These are phyloP conservation scores for Nephelium lappaceum DNA, from an alignment of 345 rosid genomes.

Conservation along the genomic window DNA sequence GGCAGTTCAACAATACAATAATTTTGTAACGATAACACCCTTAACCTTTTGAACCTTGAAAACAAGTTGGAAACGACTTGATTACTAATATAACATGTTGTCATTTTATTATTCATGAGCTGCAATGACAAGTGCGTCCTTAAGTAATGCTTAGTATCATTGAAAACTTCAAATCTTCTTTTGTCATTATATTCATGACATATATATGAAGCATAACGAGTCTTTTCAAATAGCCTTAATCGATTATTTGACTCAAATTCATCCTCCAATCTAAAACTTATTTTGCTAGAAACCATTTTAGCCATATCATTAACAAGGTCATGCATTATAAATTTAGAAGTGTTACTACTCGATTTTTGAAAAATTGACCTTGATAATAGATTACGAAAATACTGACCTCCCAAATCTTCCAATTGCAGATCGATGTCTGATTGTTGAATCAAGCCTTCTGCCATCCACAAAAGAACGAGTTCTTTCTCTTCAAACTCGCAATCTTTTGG, in stretches of 20 bases:
- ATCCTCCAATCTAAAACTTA: not conserved
- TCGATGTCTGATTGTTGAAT: not conserved
- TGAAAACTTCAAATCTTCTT: not conserved
- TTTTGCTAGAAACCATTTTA: not conserved
- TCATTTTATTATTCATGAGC: too few relatives aligned
- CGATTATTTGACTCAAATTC: not conserved
- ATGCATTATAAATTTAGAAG: conserved; percentile 17
- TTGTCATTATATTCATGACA: too few relatives aligned
- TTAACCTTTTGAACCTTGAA: not conserved
- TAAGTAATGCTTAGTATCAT: not conserved
- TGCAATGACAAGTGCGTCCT: not conserved
- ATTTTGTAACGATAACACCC: too few relatives aligned
- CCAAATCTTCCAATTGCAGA: too few relatives aligned
- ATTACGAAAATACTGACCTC: too few relatives aligned
- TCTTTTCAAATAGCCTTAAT: too few relatives aligned
- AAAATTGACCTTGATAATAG: not conserved
- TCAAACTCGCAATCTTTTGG: conserved; percentile 23
- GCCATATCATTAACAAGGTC: conserved; percentile 25
- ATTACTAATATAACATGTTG: too few relatives aligned
- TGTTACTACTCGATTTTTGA: not conserved
- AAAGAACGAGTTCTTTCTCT: conserved; percentile 12
- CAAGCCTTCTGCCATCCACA: conserved; percentile 30
- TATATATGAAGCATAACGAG: too few relatives aligned
- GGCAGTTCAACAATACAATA: not conserved
- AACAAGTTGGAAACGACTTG: not conserved